phyloP scores from a whole-genome alignment of 2,329 filamentous ascomycete species.

The Colletotrichum salicis region DNA sequence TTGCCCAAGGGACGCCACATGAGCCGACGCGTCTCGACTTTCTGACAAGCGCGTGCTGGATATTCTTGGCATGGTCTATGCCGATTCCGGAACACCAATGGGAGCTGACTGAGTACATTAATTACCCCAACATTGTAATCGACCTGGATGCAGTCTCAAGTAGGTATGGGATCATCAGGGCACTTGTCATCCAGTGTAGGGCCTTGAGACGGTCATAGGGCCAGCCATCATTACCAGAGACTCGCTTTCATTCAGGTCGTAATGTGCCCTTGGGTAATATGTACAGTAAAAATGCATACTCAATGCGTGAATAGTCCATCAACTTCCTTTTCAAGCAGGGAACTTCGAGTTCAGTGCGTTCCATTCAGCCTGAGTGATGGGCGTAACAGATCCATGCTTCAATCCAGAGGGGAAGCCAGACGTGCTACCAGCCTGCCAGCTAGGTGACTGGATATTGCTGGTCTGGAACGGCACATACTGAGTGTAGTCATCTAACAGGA shows the following conservation, averaged over 20 bases:
- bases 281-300: neutral
- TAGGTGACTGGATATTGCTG: constrained; percentile 48
- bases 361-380: constrained; percentile 53
- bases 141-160: no score
- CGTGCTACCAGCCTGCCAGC: constrained; percentile 51
- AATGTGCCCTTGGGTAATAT: neutral
- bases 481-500: constrained; percentile 57
- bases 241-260: neutral
- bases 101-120: neutral
- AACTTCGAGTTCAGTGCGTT: constrained; percentile 42
- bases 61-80: neutral
- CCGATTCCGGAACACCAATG: neutral
- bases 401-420: constrained; percentile 53
- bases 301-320: neutral
- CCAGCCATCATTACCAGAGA: neutral
- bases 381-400: constrained; percentile 60
- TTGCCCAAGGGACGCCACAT: neutral
- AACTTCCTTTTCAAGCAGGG: neutral
- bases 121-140: neutral
- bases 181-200: neutral
- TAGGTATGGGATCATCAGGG: neutral
- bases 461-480: constrained; percentile 58
- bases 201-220: neutral
- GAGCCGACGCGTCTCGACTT: neutral
- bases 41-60: neutral